Conservation (phyloP, 352 stramenopile species). For the Phytopythium vexans region DNA sequence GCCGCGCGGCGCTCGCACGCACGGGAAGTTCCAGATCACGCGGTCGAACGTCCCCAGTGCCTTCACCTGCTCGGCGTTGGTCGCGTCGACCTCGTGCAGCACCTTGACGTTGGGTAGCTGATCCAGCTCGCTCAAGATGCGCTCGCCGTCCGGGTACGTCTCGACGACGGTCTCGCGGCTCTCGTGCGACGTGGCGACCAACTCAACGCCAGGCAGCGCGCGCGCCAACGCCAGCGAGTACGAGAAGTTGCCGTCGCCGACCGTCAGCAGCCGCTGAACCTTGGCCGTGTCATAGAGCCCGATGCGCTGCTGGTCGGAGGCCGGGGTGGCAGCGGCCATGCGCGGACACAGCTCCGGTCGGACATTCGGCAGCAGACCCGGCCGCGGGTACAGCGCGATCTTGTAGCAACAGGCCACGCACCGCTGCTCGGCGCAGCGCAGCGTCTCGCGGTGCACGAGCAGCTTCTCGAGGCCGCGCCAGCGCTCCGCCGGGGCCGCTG, state of each 20-base stretch:
- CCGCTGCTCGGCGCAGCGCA: conserved; percentile 60
- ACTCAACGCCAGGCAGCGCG: conserved; percentile 36
- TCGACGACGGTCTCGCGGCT: conserved; percentile 73
- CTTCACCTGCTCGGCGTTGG: conserved; percentile 71
- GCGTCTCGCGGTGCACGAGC: conserved; percentile 61
- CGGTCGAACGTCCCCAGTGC: conserved; percentile 80
- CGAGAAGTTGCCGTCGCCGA: conserved; percentile 96
- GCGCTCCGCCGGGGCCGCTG: conserved; percentile 9
- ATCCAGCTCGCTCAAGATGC: conserved; percentile 76
- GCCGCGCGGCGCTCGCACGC: conserved; percentile 83
- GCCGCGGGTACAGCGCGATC: conserved; percentile 60
- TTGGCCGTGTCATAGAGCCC: conserved; percentile 57
- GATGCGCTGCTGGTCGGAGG: conserved; percentile 15
- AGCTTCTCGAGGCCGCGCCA: conserved; percentile 55
- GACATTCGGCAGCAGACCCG: conserved; percentile 64
- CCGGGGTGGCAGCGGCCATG: conserved; percentile 14
- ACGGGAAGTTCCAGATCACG: conserved; percentile 97
- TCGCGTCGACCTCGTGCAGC: conserved; percentile 91
- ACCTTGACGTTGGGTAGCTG: conserved; percentile 63
- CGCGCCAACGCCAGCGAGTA: conserved; percentile 91
- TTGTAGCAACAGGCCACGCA: conserved; percentile 90
- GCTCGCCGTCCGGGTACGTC: conserved; percentile 89
- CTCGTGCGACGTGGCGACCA: conserved; percentile 94
- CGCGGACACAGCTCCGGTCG: conserved; percentile 74
- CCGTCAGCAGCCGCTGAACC: conserved; percentile 74